Evolutionary conservation across 306 rosid genomes (phyloP), one percentile per base, ranked within the genome.

Genomic region (Crataegus laevigata): DNA sequence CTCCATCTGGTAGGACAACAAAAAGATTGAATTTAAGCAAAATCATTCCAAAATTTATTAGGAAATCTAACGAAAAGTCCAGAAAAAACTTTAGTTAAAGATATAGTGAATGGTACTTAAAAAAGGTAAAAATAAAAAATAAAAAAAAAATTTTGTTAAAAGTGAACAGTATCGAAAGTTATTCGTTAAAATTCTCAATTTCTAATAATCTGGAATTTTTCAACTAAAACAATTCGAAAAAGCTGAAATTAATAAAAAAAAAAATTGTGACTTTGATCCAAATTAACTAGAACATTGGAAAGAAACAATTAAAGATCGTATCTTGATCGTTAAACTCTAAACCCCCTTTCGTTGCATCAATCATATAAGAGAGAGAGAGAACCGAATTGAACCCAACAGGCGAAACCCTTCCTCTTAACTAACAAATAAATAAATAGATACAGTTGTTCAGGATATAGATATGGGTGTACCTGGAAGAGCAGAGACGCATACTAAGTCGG

Each of bases 1-100:
- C 51, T 63, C 25, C 89, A 84, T 83, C 78, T 69, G 76, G 50
- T 69, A 66, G 55, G 52, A 72, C 15, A 26, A 19, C 3, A 38
- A 38, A 38, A 38, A 38, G 3, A 68, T 26, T 32, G 8, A 72
- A 47, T 26, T 51, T 14, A 51, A 52, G 18, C 42, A 69, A 47
- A 25, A 47, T 30, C 25, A 32, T 64, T 34, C 68, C 45, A 34
- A 6, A 29, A 62, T 15, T 12, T 62, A 7, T 62, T n/a, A n/a
- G n/a, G n/a, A n/a, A n/a, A n/a, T n/a, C n/a, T n/a, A n/a, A n/a
- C n/a, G n/a, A n/a, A n/a, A n/a, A n/a, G n/a, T n/a, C n/a, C n/a
- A n/a, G n/a, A n/a, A n/a, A n/a, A n/a, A n/a, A n/a, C n/a, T n/a
- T n/a, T n/a, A n/a, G n/a, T n/a, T n/a, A n/a, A n/a, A n/a, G n/a